Base-by-base conservation (phyloP, 148 eudicot species). In the Heliosperma pusillum region DNA sequence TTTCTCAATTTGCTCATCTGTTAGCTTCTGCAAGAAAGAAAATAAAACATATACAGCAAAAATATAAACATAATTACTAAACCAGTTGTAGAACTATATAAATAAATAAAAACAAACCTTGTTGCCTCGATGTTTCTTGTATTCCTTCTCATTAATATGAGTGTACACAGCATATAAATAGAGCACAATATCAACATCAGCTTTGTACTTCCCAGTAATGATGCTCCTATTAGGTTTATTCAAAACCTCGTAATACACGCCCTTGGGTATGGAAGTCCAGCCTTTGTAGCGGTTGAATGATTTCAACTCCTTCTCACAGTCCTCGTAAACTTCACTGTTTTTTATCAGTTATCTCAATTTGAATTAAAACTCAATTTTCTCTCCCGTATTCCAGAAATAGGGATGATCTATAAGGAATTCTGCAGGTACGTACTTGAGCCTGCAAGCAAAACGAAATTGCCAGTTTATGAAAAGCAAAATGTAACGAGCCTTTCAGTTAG, bases 1-100 rank as follows among this genome's bases (percentile, higher is more conserved):
- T 68, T 45, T 5, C 55, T 68, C 71, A 47, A 68, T 68, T 12
- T 68, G 11, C 45, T 42, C 71, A 36, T 42, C 52, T 68, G 71
- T 42, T 30, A 68, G 36, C 36, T 11, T 68, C 55, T 68, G 45
- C 55, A 40, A 67, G 40, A 67, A 67, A 42, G 40, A 67, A 3
- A 27, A 42, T 0, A 68, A 40, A 68, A 36, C n/a, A n/a, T n/a
- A 68, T n/a, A 47, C 5, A 68, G 36, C 19, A 68, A 68, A 20
- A 61, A n/a, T 19, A 3, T 44, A 7, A 68, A 68, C 33, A 68
- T 22, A 68, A 68, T 10, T 6, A 52, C 56, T 52, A 52, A 52
- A 52, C n/a, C n/a, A n/a, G 19, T 52, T 52, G 6, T 52, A 52
- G 4, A 52, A 52, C 56, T 52, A 52, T 52, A 52, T 52, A 52